Evolutionary conservation across 352 stramenopile species (phyloP), one percentile per base, ranked within the genome.

Genomic region (Blastocystis sp.): DNA sequence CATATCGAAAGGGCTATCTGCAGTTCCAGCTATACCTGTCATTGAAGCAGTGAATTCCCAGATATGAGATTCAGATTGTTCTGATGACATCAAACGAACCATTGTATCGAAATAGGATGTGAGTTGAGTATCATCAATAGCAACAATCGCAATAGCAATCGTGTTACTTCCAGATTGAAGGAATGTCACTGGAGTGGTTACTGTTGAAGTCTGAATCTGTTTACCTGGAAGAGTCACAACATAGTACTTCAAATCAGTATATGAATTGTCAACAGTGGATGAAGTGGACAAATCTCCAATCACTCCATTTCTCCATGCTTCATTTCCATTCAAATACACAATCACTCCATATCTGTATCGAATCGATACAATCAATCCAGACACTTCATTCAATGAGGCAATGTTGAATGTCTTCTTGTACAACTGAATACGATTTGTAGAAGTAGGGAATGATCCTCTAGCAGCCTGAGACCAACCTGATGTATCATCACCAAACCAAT

Each of bases 71-170:
- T 37, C 27, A 32, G 56, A 51, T 24, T 29, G 42, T 2, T 9
- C 39, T 9, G 49, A 67, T 0, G 3, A 2, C 71, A 83, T 66
- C 46, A 83, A n/a, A 66, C 51, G 71, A 32, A 83, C 6, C 14
- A 54, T 37, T 52, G 42, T 51, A 37, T 83, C 71, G 21, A 83
- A 83, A 43, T 14, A 21, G 54, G 71, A 83, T 19, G 3, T 42
- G 6, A 5, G 6, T 4, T 51, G 21, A 11, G 51, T 65, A 46
- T 35, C 29, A 12, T 1, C 9, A 4, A 35, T n/a, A 14, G 42
- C 27, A 14, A 83, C 71, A 11, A 83, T 24, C 11, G 71, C 71
- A n/a, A 83, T 83, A 35, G 71, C 71, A 27, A 83, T 83, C 3
- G 32, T 66, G 32, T 83, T 83, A 9, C 6, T 32, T 24, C 71